Evolutionary conservation across 2,329 filamentous ascomycete genomes (phyloP).

Genomic region (Diplodia mutila): DNA sequence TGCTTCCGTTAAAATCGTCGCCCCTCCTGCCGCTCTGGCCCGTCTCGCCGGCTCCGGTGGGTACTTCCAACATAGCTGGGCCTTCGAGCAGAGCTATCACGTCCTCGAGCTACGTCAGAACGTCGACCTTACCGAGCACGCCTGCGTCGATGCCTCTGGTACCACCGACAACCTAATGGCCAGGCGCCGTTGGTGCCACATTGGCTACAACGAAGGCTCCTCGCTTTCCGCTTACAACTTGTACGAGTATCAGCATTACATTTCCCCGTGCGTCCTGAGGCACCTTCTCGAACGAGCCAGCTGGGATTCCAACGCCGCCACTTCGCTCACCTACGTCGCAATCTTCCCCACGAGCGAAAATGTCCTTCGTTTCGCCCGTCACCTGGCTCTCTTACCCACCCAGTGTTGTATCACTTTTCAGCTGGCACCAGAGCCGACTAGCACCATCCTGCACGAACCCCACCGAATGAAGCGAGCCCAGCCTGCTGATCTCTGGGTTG

Average conservation of each 20-base stretch:
- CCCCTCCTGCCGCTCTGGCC: constrained; percentile 66
- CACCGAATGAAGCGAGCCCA: constrained; percentile 47
- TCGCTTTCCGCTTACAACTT: constrained; percentile 71
- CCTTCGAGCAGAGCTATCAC: constrained; percentile 66
- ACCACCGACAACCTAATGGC: constrained; percentile 53
- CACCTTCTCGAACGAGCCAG: not conserved
- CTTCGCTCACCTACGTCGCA: constrained; percentile 61
- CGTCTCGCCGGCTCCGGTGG: constrained; percentile 54
- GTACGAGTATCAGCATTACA: constrained; percentile 71
- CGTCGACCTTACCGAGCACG: not conserved
- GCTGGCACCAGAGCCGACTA: constrained; percentile 47
- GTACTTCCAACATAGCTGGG: constrained; percentile 63
- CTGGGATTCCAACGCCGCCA: constrained; percentile 35
- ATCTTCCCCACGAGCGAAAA: constrained; percentile 70
- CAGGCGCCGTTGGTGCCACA: constrained; percentile 65
- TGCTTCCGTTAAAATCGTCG: constrained; percentile 45
- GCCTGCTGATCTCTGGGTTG: constrained; percentile 45
- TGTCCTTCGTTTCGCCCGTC: constrained; percentile 39
- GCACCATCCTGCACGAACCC: constrained; percentile 43
- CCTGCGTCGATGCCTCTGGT: constrained; percentile 27
- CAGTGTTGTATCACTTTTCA: constrained; percentile 46
- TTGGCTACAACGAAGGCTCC: constrained; percentile 75
- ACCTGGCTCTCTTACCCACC: constrained; percentile 31
- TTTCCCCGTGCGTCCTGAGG: constrained; percentile 63
- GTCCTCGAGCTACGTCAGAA: constrained; percentile 54